Evolutionary conservation across 202 grass and related monocot species (phyloP).

Genomic region (Musa balbisiana): DNA sequence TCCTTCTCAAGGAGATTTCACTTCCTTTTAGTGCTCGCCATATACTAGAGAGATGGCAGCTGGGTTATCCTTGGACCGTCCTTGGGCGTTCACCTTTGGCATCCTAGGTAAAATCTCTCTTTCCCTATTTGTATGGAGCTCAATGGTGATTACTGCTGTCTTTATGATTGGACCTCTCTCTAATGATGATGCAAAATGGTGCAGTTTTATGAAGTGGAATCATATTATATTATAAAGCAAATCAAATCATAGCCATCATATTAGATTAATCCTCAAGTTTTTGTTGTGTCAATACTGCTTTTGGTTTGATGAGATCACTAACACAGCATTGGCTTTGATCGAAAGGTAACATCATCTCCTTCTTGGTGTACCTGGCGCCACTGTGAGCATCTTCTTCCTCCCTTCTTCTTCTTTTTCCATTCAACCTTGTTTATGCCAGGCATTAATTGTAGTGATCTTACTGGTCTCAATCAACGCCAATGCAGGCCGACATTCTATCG

Average conservation of each 20-base stretch:
- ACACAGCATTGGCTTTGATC: no score
- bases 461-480: neutral
- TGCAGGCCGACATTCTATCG: conserved; percentile 73
- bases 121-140: conserved; percentile 6
- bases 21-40: no score
- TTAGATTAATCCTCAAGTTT: neutral
- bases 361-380: conserved; percentile 91
- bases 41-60: conserved; percentile 39
- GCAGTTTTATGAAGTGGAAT: neutral
- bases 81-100: conserved; percentile 93
- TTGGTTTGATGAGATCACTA: no score
- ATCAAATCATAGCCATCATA: neutral
- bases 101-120: conserved; percentile 55
- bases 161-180: no score
- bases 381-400: conserved; percentile 40
- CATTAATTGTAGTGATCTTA: neutral
- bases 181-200: neutral
- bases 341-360: conserved; percentile 83
- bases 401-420: neutral
- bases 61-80: conserved; percentile 57
- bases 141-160: neutral
- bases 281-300: no score
- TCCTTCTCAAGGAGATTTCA: no score
- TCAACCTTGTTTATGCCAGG: neutral
- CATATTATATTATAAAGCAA: neutral